Conservation (phyloP, 108 stramenopile species). For the Cyclotella baltica region DNA sequence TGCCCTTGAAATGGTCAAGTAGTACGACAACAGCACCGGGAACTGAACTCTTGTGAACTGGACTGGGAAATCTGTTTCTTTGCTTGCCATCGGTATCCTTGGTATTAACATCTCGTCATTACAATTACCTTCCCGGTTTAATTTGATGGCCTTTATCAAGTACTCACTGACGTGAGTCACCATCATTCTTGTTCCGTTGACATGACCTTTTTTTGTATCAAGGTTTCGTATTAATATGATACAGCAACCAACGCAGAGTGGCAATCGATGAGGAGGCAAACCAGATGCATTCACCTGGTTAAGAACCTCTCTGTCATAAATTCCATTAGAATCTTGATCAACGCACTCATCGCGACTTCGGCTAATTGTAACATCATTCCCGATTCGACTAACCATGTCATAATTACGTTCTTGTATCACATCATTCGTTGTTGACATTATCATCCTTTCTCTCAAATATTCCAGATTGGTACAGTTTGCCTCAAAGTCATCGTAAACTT, state of each 20-base stretch:
- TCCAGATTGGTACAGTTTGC: not conserved
- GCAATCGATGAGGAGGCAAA: conserved; percentile 4
- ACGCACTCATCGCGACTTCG: not conserved
- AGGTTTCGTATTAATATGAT: conserved; percentile 3
- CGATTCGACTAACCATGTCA: not conserved
- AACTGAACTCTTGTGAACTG: conserved; percentile 2
- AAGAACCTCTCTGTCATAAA: not conserved
- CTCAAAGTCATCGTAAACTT: not conserved
- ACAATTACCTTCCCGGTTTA: not conserved
- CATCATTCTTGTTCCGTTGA: not conserved
- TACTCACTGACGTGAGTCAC: not conserved
- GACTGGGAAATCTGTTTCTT: conserved; percentile 1
- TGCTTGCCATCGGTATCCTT: not conserved
- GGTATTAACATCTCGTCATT: not conserved
- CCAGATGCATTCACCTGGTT: not conserved
- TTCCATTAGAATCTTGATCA: not conserved
- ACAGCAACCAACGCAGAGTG: not conserved
- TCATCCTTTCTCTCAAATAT: not conserved
- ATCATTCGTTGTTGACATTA: not conserved
- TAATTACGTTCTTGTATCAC: not conserved
- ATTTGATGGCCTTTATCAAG: not conserved
- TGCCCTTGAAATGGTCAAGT: not conserved
- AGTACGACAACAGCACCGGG: not conserved
- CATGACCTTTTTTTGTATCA: not conserved
- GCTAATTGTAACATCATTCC: not conserved